Percentiles rank a stretch among this genome's conserved stretches.
These are phyloP conservation scores for Tetrapyrgos nigripes DNA, from an alignment of 1,284 basidiomycete species.

Conservation along the genomic window DNA sequence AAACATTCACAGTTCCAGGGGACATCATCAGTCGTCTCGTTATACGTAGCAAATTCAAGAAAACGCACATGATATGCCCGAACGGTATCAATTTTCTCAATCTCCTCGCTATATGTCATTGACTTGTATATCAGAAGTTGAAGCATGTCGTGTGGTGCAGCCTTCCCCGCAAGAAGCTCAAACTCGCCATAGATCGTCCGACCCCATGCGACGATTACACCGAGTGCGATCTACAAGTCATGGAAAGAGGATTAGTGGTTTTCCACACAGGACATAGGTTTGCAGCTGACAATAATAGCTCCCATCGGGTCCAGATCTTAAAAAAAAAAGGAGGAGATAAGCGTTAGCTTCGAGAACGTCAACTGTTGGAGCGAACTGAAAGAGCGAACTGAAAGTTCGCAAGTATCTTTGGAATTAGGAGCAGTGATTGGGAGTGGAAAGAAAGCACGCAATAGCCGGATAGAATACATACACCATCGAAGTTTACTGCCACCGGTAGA, in stretches of 20 bases:
- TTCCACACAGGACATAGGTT: not conserved
- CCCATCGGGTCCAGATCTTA: conserved; percentile 83
- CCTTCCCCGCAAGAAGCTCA: conserved; percentile 88
- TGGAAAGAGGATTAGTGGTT: conserved; percentile 1
- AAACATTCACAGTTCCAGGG: not conserved
- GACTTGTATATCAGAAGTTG: conserved; percentile 94
- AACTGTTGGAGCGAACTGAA: not conserved
- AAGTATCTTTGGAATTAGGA: not conserved
- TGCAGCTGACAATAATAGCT: conserved; percentile 68
- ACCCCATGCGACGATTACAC: conserved; percentile 83
- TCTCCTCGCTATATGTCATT: conserved; percentile 86
- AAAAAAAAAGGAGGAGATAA: not conserved
- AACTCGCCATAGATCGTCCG: conserved; percentile 84
- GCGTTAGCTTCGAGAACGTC: not conserved
- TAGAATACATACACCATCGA: conserved; percentile 71
- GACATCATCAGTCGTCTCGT: not conserved
- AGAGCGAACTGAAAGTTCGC: too few species aligned
- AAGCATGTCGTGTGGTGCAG: conserved; percentile 90
- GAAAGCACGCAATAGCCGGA: not conserved
- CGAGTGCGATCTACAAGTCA: conserved; percentile 83
- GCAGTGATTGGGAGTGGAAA: not conserved
- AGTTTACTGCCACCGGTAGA: conserved; percentile 90
- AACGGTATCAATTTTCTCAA: conserved; percentile 88
- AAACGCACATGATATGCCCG: conserved; percentile 82
- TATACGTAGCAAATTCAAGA: conserved; percentile 12